Conservation (phyloP, 306 rosid species). For the Casuarina cunninghamiana region DNA sequence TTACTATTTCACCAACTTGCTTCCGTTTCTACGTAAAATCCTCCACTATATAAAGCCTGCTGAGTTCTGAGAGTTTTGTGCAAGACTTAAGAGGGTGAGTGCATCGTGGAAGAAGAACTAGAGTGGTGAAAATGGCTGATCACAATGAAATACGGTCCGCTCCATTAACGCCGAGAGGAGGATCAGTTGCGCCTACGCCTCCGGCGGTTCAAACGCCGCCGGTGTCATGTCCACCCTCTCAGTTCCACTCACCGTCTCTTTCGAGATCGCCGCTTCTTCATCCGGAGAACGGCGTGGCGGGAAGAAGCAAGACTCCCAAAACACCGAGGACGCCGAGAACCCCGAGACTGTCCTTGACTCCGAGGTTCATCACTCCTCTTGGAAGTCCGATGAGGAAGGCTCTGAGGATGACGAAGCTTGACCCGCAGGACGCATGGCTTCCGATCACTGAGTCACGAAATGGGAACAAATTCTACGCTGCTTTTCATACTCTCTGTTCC, state of each 20-base stretch:
- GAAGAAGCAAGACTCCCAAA: conserved; percentile 46
- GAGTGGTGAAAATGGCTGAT: conserved; percentile 36
- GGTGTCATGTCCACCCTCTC: conserved; percentile 72
- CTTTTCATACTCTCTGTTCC: conserved; percentile 59
- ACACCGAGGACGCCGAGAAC: conserved; percentile 36
- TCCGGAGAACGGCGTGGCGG: conserved; percentile 24
- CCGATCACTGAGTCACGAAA: conserved; percentile 69
- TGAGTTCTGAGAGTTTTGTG: background rate
- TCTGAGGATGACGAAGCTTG: conserved; percentile 43
- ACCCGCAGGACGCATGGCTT: conserved; percentile 70
- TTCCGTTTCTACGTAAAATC: background rate
- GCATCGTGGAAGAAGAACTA: background rate
- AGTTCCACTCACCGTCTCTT: conserved; percentile 49
- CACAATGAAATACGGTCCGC: conserved; percentile 60
- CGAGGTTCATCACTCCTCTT: conserved; percentile 47
- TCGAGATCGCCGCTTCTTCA: conserved; percentile 54
- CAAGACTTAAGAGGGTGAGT: conserved; percentile 11
- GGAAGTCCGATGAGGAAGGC: conserved; percentile 52
- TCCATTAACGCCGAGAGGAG: conserved; percentile 59
- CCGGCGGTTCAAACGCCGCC: conserved; percentile 31
- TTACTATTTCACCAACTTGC: conserved; percentile 3
- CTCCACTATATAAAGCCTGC: conserved; percentile 5
- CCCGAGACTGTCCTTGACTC: conserved; percentile 40
- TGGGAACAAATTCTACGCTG: conserved; percentile 58
- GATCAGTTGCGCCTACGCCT: conserved; percentile 36